Evolutionary conservation across 108 stramenopile species (phyloP), one percentile per base, ranked within the genome.

Genomic region (Cyclotella cryptica): DNA sequence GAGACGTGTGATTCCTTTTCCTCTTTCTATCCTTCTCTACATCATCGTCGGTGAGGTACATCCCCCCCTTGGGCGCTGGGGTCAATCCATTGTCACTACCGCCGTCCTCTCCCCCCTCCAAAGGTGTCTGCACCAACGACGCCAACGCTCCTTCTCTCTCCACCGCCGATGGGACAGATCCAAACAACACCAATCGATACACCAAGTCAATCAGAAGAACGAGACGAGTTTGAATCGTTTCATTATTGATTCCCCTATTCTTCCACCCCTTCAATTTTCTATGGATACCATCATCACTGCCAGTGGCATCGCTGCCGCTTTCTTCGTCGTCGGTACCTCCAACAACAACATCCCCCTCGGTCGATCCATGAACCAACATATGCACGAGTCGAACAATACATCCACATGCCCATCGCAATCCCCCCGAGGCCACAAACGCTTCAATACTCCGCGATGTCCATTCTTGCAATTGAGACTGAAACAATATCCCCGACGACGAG

Each of bases 361-460:
- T 5, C 24, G 22, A 12, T 24, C 70, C 81, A 27, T 78, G 57
- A 64, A 77, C 81, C 52, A 82, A 43, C 47, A 73, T 49, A 39
- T 66, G 81, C 15, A 53, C 76, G 43, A 82, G 49, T 65, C 81
- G 67, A 13, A 83, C 26, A 17, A 83, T 83, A 15, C 72, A 27
- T 3, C 66, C 81, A 45, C 72, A 75, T 0, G 61, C 78, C 79
- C 78, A 84, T 54, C 83, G 51, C 47, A 83, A 53, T 4, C 82
- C 82, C 22, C 82, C 73, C 27, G 65, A 40, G n/a, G 82, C 82
- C 5, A 82, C 81, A 62, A 83, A 83, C 17, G 72, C 61, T 47
- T 83, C 82, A 19, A 83, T 79, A 42, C 82, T 62, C 41, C 63
- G n/a, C 18, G 69, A 42, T 29, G 60, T 44, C 49, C 57, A 57